These are phyloP conservation scores for Trametes coccinea DNA, from an alignment of 768 basidiomycete genomes.

Conservation along the genomic window DNA sequence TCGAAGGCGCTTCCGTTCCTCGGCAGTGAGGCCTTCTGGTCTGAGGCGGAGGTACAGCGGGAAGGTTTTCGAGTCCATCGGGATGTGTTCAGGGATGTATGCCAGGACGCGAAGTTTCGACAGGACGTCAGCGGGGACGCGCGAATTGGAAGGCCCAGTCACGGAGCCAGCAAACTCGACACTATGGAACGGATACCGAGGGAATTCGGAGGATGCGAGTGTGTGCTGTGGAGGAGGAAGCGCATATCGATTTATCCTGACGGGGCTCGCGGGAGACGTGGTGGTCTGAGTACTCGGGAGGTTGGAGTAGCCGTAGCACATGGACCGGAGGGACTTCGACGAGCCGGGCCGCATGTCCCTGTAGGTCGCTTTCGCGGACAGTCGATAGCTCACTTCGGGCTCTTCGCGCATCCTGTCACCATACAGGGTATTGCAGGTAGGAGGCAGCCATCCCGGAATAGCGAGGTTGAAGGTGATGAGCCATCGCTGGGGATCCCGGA, in stretches of 20 bases:
- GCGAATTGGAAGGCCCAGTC: constrained; percentile 12
- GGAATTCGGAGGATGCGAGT: constrained; percentile 31
- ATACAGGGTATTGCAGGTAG: constrained; percentile 43
- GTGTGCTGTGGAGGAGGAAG: constrained; percentile 36
- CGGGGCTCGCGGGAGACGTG: constrained; percentile 40
- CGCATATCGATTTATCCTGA: constrained; percentile 57
- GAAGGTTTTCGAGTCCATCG: constrained; percentile 47
- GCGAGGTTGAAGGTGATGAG: constrained; percentile 78
- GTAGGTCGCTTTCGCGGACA: constrained; percentile 69
- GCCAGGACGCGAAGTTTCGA: constrained; percentile 65
- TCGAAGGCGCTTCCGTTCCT: constrained; percentile 55
- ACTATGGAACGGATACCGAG: constrained; percentile 38
- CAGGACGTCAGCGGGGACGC: constrained; percentile 54
- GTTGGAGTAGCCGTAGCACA: constrained; percentile 58
- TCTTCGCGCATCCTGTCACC: constrained; percentile 43
- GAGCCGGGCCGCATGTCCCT: constrained; percentile 44
- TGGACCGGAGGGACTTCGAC: constrained; percentile 47
- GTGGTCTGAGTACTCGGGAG: constrained; percentile 41
- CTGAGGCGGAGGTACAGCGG: constrained; percentile 63
- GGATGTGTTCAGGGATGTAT: constrained; percentile 56
- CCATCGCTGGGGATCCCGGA: constrained; percentile 61
- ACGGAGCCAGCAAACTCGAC: constrained; percentile 31
- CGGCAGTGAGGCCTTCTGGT: constrained; percentile 49
- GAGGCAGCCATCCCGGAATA: constrained; percentile 91
- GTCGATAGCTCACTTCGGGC: constrained; percentile 61